These are phyloP conservation scores for Rhodofomes roseus DNA, from an alignment of 1,284 basidiomycete species.

Conservation along the genomic window DNA sequence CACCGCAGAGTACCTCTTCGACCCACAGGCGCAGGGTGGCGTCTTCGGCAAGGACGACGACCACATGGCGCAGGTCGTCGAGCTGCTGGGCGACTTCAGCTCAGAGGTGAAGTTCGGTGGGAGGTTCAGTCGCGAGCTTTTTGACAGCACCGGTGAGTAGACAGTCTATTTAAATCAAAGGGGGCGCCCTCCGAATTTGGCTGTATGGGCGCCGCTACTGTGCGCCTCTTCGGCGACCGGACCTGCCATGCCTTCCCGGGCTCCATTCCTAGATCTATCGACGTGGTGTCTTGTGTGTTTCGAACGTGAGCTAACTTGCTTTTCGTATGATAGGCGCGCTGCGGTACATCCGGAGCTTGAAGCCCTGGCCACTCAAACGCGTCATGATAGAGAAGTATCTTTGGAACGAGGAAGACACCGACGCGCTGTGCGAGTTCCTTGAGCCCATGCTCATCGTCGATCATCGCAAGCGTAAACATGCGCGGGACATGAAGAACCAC, in stretches of 20 bases:
- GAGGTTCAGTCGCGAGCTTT: conserved; percentile 80
- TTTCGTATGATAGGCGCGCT: conserved; percentile 40
- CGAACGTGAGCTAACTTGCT: not conserved
- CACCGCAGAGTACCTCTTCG: conserved; percentile 86
- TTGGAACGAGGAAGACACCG: conserved; percentile 57
- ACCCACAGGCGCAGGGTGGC: conserved; percentile 81
- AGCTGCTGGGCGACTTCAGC: conserved; percentile 76
- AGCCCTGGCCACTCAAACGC: conserved; percentile 80
- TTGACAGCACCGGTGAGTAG: conserved; percentile 73
- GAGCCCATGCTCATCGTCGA: conserved; percentile 78
- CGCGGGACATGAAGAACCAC: conserved; percentile 72
- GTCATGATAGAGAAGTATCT: conserved; percentile 87
- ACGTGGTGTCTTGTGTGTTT: not conserved
- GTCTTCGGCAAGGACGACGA: conserved; percentile 91
- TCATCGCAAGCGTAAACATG: conserved; percentile 63
- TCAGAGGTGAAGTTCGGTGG: conserved; percentile 77
- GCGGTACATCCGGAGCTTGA: conserved; percentile 76
- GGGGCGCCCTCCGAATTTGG: not conserved
- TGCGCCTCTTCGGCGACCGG: conserved; percentile 6
- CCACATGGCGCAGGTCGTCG: conserved; percentile 91
- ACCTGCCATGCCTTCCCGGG: not conserved
- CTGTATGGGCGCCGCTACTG: conserved; percentile 10
- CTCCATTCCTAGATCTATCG: not conserved
- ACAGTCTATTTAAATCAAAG: not conserved
- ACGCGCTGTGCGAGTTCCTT: conserved; percentile 66